Evolutionary conservation across 129 eudicot genomes (phyloP).

Genomic region (Silybum marianum): DNA sequence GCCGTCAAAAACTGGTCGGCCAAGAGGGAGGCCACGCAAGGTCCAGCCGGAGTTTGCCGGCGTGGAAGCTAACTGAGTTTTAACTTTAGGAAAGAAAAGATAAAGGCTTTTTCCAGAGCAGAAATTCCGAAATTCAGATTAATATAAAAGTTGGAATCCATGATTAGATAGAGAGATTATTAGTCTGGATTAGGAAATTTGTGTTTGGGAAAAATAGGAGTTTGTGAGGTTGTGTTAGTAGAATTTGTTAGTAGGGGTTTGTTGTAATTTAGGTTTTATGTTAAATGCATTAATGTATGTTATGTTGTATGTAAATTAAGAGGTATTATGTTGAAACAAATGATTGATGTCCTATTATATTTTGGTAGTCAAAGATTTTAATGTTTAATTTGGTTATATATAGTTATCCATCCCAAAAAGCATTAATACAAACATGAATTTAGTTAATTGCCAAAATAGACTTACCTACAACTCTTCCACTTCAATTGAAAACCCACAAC

Average conservation of each 20-base stretch:
- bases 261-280: constrained; percentile 32
- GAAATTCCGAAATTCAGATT: constrained; percentile 20
- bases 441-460: not conserved
- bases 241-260: constrained; percentile 21
- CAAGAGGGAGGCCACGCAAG: constrained; percentile 74
- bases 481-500: constrained; percentile 77
- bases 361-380: not conserved
- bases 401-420: not conserved
- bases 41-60: constrained; percentile 49
- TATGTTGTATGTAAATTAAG: constrained; percentile 12
- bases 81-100: not conserved
- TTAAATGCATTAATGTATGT: constrained; percentile 25
- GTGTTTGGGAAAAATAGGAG: not conserved
- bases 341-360: not conserved
- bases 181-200: constrained; percentile 29
- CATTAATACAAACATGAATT: not conserved
- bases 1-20: constrained; percentile 59
- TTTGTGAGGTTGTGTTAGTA: not conserved
- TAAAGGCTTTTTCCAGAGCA: not conserved
- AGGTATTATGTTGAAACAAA: not conserved
- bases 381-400: too few species aligned
- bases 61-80: constrained; percentile 53
- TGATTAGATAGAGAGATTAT: not conserved
- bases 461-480: constrained; percentile 65
- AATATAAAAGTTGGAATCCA: constrained; percentile 2